These are phyloP conservation scores for Camelina sativa DNA, from an alignment of 345 rosid genomes.

Conservation along the genomic window DNA sequence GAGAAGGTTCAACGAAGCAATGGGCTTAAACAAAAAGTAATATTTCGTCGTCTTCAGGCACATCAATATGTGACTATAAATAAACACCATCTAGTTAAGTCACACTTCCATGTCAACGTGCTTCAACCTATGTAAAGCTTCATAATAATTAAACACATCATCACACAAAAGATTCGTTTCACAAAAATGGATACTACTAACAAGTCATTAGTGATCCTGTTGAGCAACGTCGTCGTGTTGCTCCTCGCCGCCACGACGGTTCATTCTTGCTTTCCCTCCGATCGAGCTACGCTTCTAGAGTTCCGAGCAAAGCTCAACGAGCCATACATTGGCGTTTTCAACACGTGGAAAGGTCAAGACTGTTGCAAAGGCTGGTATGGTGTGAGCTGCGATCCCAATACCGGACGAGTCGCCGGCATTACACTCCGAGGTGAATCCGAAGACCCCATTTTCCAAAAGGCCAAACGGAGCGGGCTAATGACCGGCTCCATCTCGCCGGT, in stretches of 20 bases:
- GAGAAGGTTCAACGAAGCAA: slow-evolving; percentile 34
- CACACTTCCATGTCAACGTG: slow-evolving; percentile 30
- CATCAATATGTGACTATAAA: slow-evolving; percentile 27
- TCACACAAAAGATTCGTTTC: slow-evolving; percentile 9
- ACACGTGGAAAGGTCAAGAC: slow-evolving; percentile 67
- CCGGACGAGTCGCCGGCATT: slow-evolving; percentile 62
- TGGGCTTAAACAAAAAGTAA: neutral
- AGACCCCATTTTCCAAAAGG: slow-evolving; percentile 70
- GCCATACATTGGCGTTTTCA: slow-evolving; percentile 76
- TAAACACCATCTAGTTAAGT: slow-evolving; percentile 11
- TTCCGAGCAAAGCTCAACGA: slow-evolving; percentile 66
- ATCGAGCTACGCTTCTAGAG: slow-evolving; percentile 58
- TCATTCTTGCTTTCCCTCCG: slow-evolving; percentile 56
- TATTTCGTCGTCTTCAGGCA: slow-evolving; percentile 21
- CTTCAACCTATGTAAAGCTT: slow-evolving; percentile 27
- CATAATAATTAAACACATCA: slow-evolving; percentile 22
- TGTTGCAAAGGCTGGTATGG: slow-evolving; percentile 84
- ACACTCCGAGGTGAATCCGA: slow-evolving; percentile 85
- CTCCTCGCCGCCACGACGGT: slow-evolving; percentile 43
- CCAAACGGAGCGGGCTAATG: slow-evolving; percentile 77
- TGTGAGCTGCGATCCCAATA: slow-evolving; percentile 68
- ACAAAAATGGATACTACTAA: slow-evolving; percentile 14
- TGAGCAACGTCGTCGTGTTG: slow-evolving; percentile 19
- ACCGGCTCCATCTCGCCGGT: slow-evolving; percentile 70
- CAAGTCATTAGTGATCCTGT: neutral